Conservation (phyloP, 2,329 filamentous ascomycete species). For the Chrysosporium queenslandicum region DNA sequence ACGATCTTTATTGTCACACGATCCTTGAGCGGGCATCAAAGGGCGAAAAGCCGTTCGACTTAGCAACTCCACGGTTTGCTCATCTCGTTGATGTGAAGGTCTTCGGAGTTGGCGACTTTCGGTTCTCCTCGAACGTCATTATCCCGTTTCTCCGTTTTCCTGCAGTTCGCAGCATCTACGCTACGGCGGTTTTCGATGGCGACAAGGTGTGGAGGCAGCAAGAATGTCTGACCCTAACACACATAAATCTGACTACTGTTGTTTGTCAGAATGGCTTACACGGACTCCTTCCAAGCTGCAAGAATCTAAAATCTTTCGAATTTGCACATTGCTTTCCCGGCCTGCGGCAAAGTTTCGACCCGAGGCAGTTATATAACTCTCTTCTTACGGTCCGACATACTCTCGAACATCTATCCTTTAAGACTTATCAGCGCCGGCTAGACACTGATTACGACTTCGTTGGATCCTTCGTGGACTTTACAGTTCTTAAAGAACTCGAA, state of each 20-base stretch:
- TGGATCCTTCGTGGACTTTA: constrained; percentile 5
- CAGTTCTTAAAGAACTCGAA: not conserved
- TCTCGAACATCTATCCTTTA: not conserved
- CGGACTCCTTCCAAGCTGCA: constrained; percentile 8
- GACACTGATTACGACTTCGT: not conserved
- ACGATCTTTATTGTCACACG: not conserved
- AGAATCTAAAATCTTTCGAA: constrained; percentile 11
- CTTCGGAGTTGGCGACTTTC: not conserved
- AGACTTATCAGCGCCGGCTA: not conserved
- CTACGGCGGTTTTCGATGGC: not conserved
- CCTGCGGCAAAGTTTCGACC: not conserved
- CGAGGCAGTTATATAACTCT: not conserved
- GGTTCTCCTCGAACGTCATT: not conserved
- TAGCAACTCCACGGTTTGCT: not conserved
- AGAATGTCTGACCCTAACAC: not conserved
- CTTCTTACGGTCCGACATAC: constrained; percentile 1
- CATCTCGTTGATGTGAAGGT: not conserved
- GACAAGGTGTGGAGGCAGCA: not conserved
- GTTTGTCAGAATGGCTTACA: constrained; percentile 6
- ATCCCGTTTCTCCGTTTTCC: constrained; percentile 9
- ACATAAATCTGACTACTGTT: not conserved
- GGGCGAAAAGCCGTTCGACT: not conserved
- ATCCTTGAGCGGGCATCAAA: constrained; percentile 4
- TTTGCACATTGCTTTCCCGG: constrained; percentile 9
- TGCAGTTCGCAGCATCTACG: not conserved